Evolutionary conservation across 176 grass and related monocot genomes (phyloP), one percentile per base, ranked within the genome.

Genomic region (Phoenix dactylifera): DNA sequence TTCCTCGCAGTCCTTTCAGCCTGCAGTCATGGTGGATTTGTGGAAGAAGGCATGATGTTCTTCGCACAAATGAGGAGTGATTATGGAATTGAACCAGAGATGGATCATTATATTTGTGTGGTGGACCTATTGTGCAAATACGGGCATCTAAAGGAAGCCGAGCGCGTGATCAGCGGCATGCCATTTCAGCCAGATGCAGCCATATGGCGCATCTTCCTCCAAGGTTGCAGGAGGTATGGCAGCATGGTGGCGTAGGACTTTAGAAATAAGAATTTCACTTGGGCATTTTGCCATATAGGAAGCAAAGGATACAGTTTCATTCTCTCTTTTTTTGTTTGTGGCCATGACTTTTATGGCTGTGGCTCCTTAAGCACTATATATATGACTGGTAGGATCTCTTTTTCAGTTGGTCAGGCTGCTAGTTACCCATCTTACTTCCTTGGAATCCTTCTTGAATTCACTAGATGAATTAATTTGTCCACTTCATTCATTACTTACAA

Each of bases 31-130:
- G 83, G 81, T 67, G 79, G 83, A 49, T 65, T 96, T 24, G 74
- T 88, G 53, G 68, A 82, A 52, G 68, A 87, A 65, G 80, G 86
- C 64, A 85, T 88, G 84, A 1, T 68, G 6, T 75, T 91, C 63
- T 88, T 97, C 58, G 67, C 54, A 74, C 76, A 67, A 62, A 83
- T 88, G 70, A 66, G 83, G 67, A 61, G 18, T 60, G 52, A 70
- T 54, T 86, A 76, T 78, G 59, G 59, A 52, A 58, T 76, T 74
- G 77, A 86, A 63, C 60, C 89, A 64, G 77, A 79, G 18, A 88
- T 79, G 80, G 92, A 97, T 72, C 73, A 91, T 78, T 91, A 91
- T 78, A 63, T 80, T 44, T 79, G 78, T 75, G 65, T 90, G 26
- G 78, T 90, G 66, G 72, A 88, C 74, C 74, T 96, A 77, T 79